phyloP scores from a whole-genome alignment of 495 filamentous ascomycete species.

The Platismatia glauca region DNA sequence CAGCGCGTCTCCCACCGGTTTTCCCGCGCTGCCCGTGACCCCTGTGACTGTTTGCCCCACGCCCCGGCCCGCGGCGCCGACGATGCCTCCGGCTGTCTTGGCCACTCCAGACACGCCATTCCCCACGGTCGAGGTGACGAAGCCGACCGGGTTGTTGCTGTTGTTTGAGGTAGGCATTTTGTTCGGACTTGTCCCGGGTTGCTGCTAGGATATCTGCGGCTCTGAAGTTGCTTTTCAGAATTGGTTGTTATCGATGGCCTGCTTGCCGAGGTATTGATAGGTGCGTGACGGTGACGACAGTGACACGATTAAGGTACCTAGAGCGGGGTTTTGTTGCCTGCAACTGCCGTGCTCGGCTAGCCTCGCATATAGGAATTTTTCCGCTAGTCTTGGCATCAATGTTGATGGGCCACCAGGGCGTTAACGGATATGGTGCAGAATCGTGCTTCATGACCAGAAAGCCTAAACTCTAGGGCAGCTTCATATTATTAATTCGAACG shows the following conservation, averaged over 20 bases:
- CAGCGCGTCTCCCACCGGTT: conserved; percentile 57
- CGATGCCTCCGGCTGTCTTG: conserved; percentile 59
- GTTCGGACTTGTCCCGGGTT: neutral
- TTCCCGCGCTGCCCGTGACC: conserved; percentile 53
- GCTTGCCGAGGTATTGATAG: neutral
- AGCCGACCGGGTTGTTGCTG: conserved; percentile 30
- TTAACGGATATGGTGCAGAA: neutral
- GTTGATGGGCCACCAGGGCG: neutral
- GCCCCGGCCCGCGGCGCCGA: conserved; percentile 57
- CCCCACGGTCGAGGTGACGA: conserved; percentile 45
- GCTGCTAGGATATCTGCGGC: neutral
- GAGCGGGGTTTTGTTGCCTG: neutral
- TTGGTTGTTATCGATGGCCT: neutral
- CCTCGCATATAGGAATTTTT: neutral
- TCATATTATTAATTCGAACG: neutral
- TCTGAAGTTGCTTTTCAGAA: neutral
- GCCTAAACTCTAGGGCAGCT: neutral
- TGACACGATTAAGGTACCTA: neutral
- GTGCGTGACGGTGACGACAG: too few species aligned
- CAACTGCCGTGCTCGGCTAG: conserved; percentile 1
- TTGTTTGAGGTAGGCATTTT: conserved; percentile 18
- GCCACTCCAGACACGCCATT: conserved; percentile 55
- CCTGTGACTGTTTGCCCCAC: conserved; percentile 54
- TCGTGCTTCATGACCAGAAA: neutral
- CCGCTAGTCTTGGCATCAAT: neutral